A percentile compares a stretch with the other conserved stretches of the same genome.
These are phyloP conservation scores for Marchantia polymorpha DNA, from an alignment of 225 moss, liverwort and hornwort species.

Conservation along the genomic window DNA sequence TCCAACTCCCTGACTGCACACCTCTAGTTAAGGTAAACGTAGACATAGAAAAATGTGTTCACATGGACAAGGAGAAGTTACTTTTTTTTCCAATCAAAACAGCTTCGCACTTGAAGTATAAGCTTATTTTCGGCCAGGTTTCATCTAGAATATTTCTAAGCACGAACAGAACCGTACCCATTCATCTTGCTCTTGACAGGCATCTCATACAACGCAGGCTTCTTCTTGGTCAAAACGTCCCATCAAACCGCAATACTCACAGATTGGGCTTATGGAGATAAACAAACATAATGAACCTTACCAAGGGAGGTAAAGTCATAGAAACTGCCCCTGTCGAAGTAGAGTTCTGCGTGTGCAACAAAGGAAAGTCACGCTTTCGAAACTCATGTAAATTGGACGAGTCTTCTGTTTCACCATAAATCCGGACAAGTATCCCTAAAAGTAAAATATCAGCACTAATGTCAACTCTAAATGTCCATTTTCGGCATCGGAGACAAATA, in stretches of 20 bases:
- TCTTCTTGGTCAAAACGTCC: neutral
- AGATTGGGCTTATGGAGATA: no score
- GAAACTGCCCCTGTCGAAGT: constrained; percentile 91
- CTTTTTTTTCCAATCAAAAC: neutral
- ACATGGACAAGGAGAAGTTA: neutral
- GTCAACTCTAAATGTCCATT: neutral
- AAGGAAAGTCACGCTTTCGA: neutral
- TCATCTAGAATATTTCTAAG: no score
- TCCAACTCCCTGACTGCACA: constrained; percentile 75
- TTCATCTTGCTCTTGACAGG: neutral
- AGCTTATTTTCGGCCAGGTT: neutral
- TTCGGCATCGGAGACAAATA: no score
- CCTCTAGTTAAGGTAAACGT: constrained; percentile 2
- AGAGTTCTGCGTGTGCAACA: constrained; percentile 59
- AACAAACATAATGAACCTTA: constrained; percentile 29
- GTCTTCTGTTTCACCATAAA: neutral
- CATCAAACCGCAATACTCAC: neutral
- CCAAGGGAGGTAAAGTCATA: constrained; percentile 94
- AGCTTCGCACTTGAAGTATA: neutral
- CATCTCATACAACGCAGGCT: neutral
- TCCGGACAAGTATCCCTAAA: neutral
- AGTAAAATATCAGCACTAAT: neutral
- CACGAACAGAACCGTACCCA: neutral
- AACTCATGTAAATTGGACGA: neutral
- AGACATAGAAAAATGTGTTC: neutral